Evolutionary conservation across 2,329 filamentous ascomycete genomes (phyloP).

Genomic region (Fusarium pseudocircinatum): DNA sequence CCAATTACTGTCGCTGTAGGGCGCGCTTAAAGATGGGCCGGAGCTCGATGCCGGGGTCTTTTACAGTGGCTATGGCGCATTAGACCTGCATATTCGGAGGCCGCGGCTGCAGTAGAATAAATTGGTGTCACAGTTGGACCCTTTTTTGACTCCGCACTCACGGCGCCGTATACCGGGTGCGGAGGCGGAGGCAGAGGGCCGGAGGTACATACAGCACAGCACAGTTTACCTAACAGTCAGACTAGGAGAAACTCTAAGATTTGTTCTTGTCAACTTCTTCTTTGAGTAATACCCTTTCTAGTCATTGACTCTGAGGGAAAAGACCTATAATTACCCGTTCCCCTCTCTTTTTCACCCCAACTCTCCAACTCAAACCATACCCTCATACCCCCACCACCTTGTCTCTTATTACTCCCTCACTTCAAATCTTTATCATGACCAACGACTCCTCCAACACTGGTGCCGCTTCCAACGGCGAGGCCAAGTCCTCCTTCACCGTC

Average conservation of each 20-base stretch:
- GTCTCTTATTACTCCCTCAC: neutral
- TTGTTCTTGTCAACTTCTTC: constrained; percentile 17
- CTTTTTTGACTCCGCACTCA: constrained; percentile 17
- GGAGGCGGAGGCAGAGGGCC: constrained; percentile 16
- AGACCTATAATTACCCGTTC: constrained; percentile 3
- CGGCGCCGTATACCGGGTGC: constrained; percentile 29
- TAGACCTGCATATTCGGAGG: constrained; percentile 10
- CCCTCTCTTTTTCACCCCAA: neutral
- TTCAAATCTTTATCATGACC: constrained; percentile 41
- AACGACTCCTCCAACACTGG: constrained; percentile 46
- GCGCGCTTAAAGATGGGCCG: constrained; percentile 26
- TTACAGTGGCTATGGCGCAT: constrained; percentile 9
- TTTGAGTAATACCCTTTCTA: constrained; percentile 17
- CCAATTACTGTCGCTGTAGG: constrained; percentile 9
- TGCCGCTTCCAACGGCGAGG: constrained; percentile 46
- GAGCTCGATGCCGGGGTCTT: constrained; percentile 5
- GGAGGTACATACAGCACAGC: neutral
- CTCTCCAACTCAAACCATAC: neutral
- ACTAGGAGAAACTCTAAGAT: neutral
- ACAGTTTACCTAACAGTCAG: neutral
- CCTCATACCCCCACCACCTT: neutral
- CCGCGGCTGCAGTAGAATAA: neutral
- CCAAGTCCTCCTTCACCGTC: constrained; percentile 76
- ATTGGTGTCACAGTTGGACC: neutral
- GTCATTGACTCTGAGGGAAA: constrained; percentile 17